phyloP scores from a whole-genome alignment of 495 filamentous ascomycete genomes.

The Penicillium paradoxum region DNA sequence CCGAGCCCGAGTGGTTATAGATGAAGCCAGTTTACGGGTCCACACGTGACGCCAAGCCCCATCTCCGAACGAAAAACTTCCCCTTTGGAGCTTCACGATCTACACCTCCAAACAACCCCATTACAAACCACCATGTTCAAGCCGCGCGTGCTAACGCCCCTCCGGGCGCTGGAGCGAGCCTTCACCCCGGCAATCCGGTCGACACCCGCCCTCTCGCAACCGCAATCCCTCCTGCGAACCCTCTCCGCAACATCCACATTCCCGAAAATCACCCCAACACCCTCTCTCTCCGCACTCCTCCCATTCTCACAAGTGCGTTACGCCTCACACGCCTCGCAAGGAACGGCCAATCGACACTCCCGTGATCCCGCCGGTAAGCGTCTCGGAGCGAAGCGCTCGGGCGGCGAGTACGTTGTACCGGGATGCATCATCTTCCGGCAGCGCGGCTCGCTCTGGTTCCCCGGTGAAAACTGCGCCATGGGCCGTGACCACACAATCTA shows the following conservation, averaged over 20 bases:
- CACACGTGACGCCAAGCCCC: slow-evolving; percentile 32
- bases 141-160: slow-evolving; percentile 38
- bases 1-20: slow-evolving; percentile 7
- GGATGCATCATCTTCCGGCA: slow-evolving; percentile 98
- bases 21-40: slow-evolving; percentile 26
- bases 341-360: slow-evolving; percentile 72
- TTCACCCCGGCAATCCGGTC: slow-evolving; percentile 29
- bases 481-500: slow-evolving; percentile 98
- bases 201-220: slow-evolving; percentile 16
- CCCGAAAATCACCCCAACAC: slow-evolving; percentile 24
- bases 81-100: slow-evolving; percentile 22
- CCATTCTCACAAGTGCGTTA: slow-evolving; percentile 52
- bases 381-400: slow-evolving; percentile 87
- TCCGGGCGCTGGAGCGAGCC: slow-evolving; percentile 38
- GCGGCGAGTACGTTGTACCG: slow-evolving; percentile 83
- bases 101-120: slow-evolving; percentile 16
- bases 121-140: slow-evolving; percentile 32
- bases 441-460: slow-evolving; percentile 88
- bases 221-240: slow-evolving; percentile 37
- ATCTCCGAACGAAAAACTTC: slow-evolving; percentile 35
- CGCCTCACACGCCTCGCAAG: slow-evolving; percentile 82
- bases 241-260: slow-evolving; percentile 28
- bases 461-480: slow-evolving; percentile 89
- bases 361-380: slow-evolving; percentile 90
- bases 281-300: slow-evolving; percentile 25